phyloP scores from a whole-genome alignment of 1,284 basidiomycete genomes.

The Trametes sp. region DNA sequence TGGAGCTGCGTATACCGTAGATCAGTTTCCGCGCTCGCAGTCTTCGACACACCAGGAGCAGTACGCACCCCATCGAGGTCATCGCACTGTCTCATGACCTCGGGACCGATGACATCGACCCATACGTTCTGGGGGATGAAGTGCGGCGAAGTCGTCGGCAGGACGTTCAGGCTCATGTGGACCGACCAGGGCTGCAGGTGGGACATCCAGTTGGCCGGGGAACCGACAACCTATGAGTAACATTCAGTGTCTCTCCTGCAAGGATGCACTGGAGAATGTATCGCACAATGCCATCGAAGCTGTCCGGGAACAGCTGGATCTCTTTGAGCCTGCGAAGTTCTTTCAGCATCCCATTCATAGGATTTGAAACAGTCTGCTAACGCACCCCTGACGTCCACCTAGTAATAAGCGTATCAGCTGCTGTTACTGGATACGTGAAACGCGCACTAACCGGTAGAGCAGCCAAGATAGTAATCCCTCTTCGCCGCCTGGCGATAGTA shows the following conservation, averaged over 20 bases:
- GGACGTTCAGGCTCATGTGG: conserved; percentile 22
- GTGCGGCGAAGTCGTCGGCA: conserved; percentile 19
- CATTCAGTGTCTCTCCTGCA: too few species aligned
- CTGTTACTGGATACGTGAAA: not conserved
- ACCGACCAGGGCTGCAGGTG: conserved; percentile 28
- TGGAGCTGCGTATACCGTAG: conserved; percentile 18
- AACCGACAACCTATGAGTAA: conserved; percentile 25
- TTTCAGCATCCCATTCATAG: not conserved
- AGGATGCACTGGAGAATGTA: too few species aligned
- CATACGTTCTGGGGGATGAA: conserved; percentile 27
- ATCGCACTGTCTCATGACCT: conserved; percentile 37
- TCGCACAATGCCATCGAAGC: conserved; percentile 33
- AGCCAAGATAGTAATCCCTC: conserved; percentile 37
- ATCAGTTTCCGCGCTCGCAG: not conserved
- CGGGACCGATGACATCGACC: conserved; percentile 29
- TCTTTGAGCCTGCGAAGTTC: conserved; percentile 26
- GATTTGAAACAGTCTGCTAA: not conserved
- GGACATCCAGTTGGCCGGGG: conserved; percentile 30
- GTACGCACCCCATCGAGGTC: conserved; percentile 36
- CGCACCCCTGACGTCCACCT: conserved; percentile 32
- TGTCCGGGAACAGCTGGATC: conserved; percentile 32
- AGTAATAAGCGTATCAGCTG: too few species aligned
- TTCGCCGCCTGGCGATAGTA: conserved; percentile 29
- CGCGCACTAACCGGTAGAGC: conserved; percentile 32
- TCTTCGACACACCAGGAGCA: not conserved